Evolutionary conservation across 305 asterid species (phyloP), one percentile per base, ranked within the genome.

Genomic region (Stenogyne calaminthoides): DNA sequence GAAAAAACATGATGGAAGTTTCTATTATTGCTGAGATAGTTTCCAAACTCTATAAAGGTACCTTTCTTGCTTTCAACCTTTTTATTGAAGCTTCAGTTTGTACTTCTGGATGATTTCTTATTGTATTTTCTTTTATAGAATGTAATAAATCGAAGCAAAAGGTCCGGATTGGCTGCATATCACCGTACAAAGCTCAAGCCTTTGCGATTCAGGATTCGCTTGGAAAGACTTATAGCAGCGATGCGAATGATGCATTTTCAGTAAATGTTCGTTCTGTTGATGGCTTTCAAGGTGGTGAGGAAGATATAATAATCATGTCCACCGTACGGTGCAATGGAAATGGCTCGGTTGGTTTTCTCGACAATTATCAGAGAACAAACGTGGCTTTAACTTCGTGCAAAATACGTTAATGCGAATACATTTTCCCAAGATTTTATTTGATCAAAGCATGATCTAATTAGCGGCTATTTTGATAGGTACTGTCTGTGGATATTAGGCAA

Each of bases 231-330:
- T 89, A 89, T 16, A 79, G 85, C 78, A 75, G 84, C 5, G 91
- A 89, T 52, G 75, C 67, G 12, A 73, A 82, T 1, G 82, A 82
- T 29, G 71, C 54, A 1, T 92, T 92, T 78, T 87, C 92, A 0
- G 91, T 88, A 20, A 88, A 77, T 64, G 89, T 92, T 4, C 84
- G 87, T 0, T 83, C 96, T 0, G 89, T 89, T 3, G 98, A 88
- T 77, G 98, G 96, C 6, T 92, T 92, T 69, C 98, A 92, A 84
- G 98, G 98, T 9, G 93, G 93, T 3, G 96, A 92, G 80, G 92
- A 88, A 77, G 97, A 91, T 44, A 70, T 91, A 6, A 88, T 92
- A 27, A 87, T 92, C 25, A 80, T 89, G 18, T 92, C 97, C 1
- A 91, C 93, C 0, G 97, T 87, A 56, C 79, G 93, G n/a, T 67